Evolutionary conservation across 2,329 filamentous ascomycete species (phyloP), one percentile per base, ranked within the genome.

Genomic region (Simplicillium sp.): DNA sequence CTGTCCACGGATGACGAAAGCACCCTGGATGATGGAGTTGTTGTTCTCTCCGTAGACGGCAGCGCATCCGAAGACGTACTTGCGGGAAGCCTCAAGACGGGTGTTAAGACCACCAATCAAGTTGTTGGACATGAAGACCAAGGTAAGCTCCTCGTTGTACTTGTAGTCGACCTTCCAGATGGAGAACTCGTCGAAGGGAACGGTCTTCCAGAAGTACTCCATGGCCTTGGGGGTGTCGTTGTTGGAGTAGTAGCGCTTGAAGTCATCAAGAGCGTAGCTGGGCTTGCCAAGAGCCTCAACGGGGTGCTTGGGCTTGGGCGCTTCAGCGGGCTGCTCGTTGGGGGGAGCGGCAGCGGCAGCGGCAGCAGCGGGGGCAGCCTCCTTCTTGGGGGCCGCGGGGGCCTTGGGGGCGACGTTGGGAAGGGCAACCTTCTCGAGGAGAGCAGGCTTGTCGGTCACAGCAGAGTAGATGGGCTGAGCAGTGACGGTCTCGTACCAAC

Each of bases 231-330:
- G 73, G 54, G 86, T 89, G 50, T 96, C 87, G 64, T 84, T 78
- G 81, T 98, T 98, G 59, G 92, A 98, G 81, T 94, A 98, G 67
- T 87, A 82, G 61, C 92, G 88, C 84, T 98, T 98, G 86, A 84
- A 95, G 71, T 98, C 92, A 62, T 98, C 92, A 43, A 98, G 77
- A 54, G 84, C 75, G 60, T 95, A 77, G 44, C 82, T 80, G 47
- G 92, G 72, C 63, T 82, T 84, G 58, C 82, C 80, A 42, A 97
- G 84, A 52, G 78, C 66, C 66, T 95, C 90, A 50, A 94, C 77
- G 54, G 92, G 89, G 76, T 98, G 92, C 84, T 97, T 98, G 62
- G 89, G 69, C 82, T 96, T 97, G 60, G 86, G 82, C 47, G 77
- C 58, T 11, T 58, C 50, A 38, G 57, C 59, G 45, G 67, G 67